Evolutionary conservation across 2,329 filamentous ascomycete species (phyloP).

Genomic region (Samsoniella hepiali): DNA sequence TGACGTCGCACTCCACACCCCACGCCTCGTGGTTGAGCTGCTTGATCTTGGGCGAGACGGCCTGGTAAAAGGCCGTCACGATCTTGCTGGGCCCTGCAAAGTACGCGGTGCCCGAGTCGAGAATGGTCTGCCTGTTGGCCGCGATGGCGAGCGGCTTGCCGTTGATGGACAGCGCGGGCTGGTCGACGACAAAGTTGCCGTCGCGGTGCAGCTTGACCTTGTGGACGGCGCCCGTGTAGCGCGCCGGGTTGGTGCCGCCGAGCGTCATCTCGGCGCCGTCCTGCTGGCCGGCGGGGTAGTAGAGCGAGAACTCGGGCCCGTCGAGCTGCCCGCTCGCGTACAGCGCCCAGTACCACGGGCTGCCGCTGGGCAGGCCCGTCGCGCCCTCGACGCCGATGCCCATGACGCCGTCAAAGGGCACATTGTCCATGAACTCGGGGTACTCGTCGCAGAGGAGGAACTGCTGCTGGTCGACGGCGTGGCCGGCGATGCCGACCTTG

Average conservation of each 20-base stretch:
- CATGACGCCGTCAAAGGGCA: slow-evolving; percentile 32
- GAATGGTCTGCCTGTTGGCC: slow-evolving; percentile 23
- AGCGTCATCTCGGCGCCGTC: slow-evolving; percentile 31
- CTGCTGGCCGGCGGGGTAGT: slow-evolving; percentile 24
- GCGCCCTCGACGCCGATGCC: slow-evolving; percentile 27
- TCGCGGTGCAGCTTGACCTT: slow-evolving; percentile 26
- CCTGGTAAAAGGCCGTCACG: slow-evolving; percentile 29
- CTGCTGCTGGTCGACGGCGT: slow-evolving; percentile 25
- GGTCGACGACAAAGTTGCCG: slow-evolving; percentile 19
- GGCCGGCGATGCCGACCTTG: slow-evolving; percentile 27
- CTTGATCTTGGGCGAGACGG: slow-evolving; percentile 30
- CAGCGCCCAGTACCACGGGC: slow-evolving; percentile 30
- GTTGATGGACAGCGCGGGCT: slow-evolving; percentile 27
- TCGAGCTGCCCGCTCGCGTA: slow-evolving; percentile 26
- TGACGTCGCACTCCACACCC: slow-evolving; percentile 32
- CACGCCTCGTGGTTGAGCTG: slow-evolving; percentile 33
- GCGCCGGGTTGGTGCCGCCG: slow-evolving; percentile 31
- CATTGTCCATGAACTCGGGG: slow-evolving; percentile 26
- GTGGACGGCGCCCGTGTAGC: slow-evolving; percentile 29
- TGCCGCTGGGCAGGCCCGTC: slow-evolving; percentile 17
- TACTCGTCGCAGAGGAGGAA: slow-evolving; percentile 33
- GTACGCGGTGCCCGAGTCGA: slow-evolving; percentile 33
- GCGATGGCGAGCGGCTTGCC: slow-evolving; percentile 21
- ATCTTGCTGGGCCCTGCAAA: slow-evolving; percentile 31
- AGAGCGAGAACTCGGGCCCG: slow-evolving; percentile 30